Conservation (phyloP, 148 eudicot genomes). For the Vaccinium darrowii region DNA sequence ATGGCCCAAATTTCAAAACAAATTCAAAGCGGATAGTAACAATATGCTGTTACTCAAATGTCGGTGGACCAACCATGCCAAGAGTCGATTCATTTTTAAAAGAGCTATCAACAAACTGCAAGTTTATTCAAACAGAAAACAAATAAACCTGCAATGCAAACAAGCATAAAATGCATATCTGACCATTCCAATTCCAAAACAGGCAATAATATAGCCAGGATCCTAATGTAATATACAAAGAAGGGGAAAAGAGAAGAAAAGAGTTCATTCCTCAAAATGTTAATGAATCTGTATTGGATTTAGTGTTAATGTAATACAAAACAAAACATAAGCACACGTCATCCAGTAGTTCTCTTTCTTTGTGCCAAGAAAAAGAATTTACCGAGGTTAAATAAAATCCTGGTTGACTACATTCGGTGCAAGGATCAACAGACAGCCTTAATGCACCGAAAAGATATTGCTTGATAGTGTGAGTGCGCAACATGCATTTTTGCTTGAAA, state of each 20-base stretch:
- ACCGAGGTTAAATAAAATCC: too few species aligned
- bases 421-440: too few species aligned
- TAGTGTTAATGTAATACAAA: too few species aligned
- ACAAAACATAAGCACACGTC: too few species aligned
- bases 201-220: not conserved
- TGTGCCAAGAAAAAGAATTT: too few species aligned
- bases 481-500: conserved; percentile 14
- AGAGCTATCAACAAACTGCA: not conserved
- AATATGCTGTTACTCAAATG: not conserved
- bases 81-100: not conserved
- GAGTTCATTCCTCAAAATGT: too few species aligned
- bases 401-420: too few species aligned
- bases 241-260: too few species aligned
- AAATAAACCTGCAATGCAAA: not conserved
- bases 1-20: not conserved
- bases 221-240: not conserved
- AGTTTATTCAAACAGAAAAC: conserved; percentile 1
- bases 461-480: not conserved
- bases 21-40: not conserved
- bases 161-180: not conserved
- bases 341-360: too few species aligned
- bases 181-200: not conserved
- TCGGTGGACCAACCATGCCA: not conserved
- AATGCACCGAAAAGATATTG: too few species aligned
- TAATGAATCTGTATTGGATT: too few species aligned